Percentiles rank a stretch among this genome's conserved stretches.
Evolutionary conservation across 2,329 filamentous ascomycete species (phyloP).

Genomic region (Pseudogymnoascus sp.): DNA sequence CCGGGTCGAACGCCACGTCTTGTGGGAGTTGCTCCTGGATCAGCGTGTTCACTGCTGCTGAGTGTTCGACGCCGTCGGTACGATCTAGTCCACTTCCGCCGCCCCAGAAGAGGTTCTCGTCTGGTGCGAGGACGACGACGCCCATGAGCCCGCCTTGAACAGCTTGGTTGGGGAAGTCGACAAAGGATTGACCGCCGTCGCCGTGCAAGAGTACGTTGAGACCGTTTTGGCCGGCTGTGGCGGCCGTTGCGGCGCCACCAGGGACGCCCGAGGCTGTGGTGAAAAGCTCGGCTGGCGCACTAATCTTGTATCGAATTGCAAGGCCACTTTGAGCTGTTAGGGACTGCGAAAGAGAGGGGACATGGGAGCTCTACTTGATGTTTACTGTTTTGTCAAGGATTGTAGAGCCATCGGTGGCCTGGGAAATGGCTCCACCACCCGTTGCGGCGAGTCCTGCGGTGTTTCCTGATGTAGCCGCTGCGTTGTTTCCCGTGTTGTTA

Average conservation of each 20-base stretch:
- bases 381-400: conserved; percentile 47
- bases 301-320: conserved; percentile 47
- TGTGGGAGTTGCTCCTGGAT: conserved; percentile 41
- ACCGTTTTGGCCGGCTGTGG: conserved; percentile 33
- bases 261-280: conserved; percentile 39
- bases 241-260: conserved; percentile 31
- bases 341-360: not conserved
- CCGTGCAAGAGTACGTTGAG: conserved; percentile 52
- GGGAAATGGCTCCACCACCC: conserved; percentile 25
- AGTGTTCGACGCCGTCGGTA: conserved; percentile 46
- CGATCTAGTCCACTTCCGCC: conserved; percentile 43
- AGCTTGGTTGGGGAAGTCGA: conserved; percentile 75
- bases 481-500: not conserved
- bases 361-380: conserved; percentile 38
- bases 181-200: conserved; percentile 52
- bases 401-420: conserved; percentile 44
- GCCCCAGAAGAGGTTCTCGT: conserved; percentile 50
- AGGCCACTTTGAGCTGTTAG: conserved; percentile 35
- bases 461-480: not conserved
- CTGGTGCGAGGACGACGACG: conserved; percentile 57
- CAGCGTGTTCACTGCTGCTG: conserved; percentile 46
- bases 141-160: conserved; percentile 69
- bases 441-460: not conserved
- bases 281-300: conserved; percentile 46
- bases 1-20: conserved; percentile 44